phyloP scores from a whole-genome alignment of 129 eudicot genomes.

The Flaveria trinervia region DNA sequence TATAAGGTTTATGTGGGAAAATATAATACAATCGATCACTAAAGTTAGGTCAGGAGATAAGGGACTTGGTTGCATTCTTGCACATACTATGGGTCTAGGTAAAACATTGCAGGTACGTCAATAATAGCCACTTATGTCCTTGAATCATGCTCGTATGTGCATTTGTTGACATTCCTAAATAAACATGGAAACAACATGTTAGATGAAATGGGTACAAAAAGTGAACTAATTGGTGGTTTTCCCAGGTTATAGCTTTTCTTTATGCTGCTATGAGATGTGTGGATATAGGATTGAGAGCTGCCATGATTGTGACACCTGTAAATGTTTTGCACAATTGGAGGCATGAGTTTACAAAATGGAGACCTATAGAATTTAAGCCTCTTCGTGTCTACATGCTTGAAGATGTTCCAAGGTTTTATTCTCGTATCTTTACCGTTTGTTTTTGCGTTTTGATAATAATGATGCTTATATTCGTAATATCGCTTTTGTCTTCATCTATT shows the following conservation, averaged over 20 bases:
- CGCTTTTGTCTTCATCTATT: neutral
- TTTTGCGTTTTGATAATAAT: neutral
- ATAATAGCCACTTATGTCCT: neutral
- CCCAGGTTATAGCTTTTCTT: constrained; percentile 83
- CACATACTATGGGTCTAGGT: constrained; percentile 99
- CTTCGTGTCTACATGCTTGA: constrained; percentile 88
- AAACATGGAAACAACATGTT: neutral
- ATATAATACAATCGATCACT: constrained; percentile 74
- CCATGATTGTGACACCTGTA: constrained; percentile 86
- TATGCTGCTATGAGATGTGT: constrained; percentile 94
- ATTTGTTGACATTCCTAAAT: neutral
- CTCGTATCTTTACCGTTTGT: constrained; percentile 3
- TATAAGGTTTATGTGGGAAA: constrained; percentile 97
- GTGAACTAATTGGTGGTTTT: constrained; percentile 18
- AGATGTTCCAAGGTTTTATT: constrained; percentile 77
- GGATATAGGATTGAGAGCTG: constrained; percentile 80
- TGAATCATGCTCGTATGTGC: neutral
- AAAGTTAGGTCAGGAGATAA: constrained; percentile 87
- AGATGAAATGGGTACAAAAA: neutral
- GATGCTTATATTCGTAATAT: neutral
- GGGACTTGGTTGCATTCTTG: constrained; percentile 98
- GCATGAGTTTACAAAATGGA: constrained; percentile 87
- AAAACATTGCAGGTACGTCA: constrained; percentile 90
- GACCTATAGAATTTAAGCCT: constrained; percentile 81
- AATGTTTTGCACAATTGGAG: constrained; percentile 97